Conservation (phyloP, 2,329 filamentous ascomycete species). For the Tolypocladium tundrense region DNA sequence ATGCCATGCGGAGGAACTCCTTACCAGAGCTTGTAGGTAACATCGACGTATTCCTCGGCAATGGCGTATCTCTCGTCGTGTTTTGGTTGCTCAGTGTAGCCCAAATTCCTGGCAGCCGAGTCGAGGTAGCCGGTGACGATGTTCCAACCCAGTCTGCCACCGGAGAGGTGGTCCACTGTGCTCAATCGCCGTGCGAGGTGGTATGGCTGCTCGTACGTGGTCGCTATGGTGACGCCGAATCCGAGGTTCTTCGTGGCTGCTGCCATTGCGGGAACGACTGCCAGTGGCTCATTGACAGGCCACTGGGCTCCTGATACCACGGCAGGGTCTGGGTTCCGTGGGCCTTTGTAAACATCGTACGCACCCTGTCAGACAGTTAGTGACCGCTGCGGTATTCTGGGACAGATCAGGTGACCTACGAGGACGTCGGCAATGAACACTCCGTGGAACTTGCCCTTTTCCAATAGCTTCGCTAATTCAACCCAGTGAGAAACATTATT, state of each 20-base stretch:
- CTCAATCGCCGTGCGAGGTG: slow-evolving; percentile 54
- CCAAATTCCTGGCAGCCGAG: slow-evolving; percentile 54
- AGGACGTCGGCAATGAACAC: slow-evolving; percentile 45
- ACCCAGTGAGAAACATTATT: slow-evolving; percentile 51
- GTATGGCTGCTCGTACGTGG: slow-evolving; percentile 61
- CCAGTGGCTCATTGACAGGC: slow-evolving; percentile 59
- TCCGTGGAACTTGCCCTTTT: slow-evolving; percentile 21
- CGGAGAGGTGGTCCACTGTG: slow-evolving; percentile 57
- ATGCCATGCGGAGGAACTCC: slow-evolving; percentile 7
- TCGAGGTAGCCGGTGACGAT: slow-evolving; percentile 61
- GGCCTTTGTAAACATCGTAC: slow-evolving; percentile 60
- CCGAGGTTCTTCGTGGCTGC: slow-evolving; percentile 56
- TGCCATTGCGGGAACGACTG: slow-evolving; percentile 54
- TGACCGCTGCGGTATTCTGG: too few relatives aligned
- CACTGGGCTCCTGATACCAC: slow-evolving; percentile 56
- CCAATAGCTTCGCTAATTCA: slow-evolving; percentile 46
- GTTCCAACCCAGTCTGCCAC: slow-evolving; percentile 40
- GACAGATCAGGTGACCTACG: slow-evolving; percentile 6
- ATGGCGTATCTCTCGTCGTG: slow-evolving; percentile 43
- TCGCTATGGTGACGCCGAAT: slow-evolving; percentile 58
- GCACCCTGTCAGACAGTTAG: slow-evolving; percentile 29
- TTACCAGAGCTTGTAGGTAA: slow-evolving; percentile 52
- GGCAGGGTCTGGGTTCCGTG: slow-evolving; percentile 38
- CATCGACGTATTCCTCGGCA: slow-evolving; percentile 49
- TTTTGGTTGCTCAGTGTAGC: slow-evolving; percentile 40